phyloP scores from a whole-genome alignment of 2,329 filamentous ascomycete species.

The Emergomyces africanus region DNA sequence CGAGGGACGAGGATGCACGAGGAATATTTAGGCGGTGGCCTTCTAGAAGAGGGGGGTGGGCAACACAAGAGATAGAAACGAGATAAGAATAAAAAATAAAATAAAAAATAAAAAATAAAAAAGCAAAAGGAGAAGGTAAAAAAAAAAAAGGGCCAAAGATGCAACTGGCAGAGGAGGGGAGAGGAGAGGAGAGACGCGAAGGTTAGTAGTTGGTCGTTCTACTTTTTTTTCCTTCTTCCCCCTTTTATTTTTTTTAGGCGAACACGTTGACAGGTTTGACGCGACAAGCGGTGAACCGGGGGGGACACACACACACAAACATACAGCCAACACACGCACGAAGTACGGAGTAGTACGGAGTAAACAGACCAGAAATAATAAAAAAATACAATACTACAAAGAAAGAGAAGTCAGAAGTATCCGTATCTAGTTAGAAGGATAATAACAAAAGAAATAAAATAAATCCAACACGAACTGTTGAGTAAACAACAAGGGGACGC shows the following conservation, averaged over 20 bases:
- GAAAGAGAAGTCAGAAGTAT: constrained; percentile 2
- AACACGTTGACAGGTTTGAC: constrained; percentile 7
- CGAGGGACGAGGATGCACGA: neutral
- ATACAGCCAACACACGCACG: no score
- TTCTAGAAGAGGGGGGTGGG: neutral
- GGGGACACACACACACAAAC: neutral
- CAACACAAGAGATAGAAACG: no score
- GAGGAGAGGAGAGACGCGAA: no score
- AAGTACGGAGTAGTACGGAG: constrained; percentile 2
- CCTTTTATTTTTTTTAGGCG: neutral
- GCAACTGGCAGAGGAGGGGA: no score
- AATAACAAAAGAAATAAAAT: no score
- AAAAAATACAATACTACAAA: constrained; percentile 7
- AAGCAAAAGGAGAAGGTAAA: neutral
- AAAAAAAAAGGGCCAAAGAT: neutral
- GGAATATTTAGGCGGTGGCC: neutral
- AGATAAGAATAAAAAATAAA: neutral
- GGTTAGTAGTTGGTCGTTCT: neutral
- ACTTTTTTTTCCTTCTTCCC: neutral
- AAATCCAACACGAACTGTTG: no score
- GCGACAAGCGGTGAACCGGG: constrained; percentile 8
- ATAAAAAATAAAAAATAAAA: neutral
- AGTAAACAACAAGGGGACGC: constrained; percentile 10
- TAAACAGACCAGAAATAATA: constrained; percentile 1
- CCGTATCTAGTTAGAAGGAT: no score